Evolutionary conservation across 441 rosid species (phyloP).

Genomic region (Capsella rubella): DNA sequence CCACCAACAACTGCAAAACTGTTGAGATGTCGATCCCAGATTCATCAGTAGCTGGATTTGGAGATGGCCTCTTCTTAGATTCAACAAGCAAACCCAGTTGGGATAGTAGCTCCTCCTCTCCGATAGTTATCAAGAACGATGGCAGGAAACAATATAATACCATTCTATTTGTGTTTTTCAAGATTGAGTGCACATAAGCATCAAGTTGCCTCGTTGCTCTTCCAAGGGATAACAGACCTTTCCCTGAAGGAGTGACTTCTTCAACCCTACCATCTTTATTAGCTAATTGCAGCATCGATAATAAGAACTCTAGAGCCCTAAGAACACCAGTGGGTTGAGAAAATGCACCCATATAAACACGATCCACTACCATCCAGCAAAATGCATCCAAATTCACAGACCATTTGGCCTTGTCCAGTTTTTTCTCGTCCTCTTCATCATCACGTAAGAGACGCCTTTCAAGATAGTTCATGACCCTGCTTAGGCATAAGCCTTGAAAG

Average conservation of each 20-base stretch:
- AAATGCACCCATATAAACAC: conserved; percentile 97
- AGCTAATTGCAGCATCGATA: conserved; percentile 98
- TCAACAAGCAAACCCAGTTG: conserved; percentile 81
- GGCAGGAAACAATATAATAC: conserved; percentile 96
- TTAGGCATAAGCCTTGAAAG: conserved; percentile 92
- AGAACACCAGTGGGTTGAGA: conserved; percentile 90
- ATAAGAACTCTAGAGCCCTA: conserved; percentile 89
- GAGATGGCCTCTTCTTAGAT: conserved; percentile 64
- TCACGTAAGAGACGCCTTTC: conserved; percentile 99
- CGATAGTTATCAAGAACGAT: conserved; percentile 82
- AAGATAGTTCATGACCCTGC: conserved; percentile 93
- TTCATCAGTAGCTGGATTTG: conserved; percentile 70
- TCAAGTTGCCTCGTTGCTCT: conserved; percentile 94
- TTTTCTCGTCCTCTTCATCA: conserved; percentile 98
- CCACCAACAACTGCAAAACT: conserved; percentile 90
- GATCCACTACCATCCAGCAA: conserved; percentile 98
- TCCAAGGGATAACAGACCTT: conserved; percentile 86
- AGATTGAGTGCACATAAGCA: conserved; percentile 90
- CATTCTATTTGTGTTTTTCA: conserved; percentile 94
- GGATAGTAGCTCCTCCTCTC: conserved; percentile 91
- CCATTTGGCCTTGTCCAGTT: conserved; percentile 94
- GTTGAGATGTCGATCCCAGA: conserved; percentile 84
- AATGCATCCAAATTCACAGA: conserved; percentile 93
- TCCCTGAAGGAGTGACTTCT: conserved; percentile 90
- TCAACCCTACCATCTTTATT: conserved; percentile 99